Base-by-base conservation (phyloP, 176 grass and related monocot genomes). In the Oryza glaberrima region DNA sequence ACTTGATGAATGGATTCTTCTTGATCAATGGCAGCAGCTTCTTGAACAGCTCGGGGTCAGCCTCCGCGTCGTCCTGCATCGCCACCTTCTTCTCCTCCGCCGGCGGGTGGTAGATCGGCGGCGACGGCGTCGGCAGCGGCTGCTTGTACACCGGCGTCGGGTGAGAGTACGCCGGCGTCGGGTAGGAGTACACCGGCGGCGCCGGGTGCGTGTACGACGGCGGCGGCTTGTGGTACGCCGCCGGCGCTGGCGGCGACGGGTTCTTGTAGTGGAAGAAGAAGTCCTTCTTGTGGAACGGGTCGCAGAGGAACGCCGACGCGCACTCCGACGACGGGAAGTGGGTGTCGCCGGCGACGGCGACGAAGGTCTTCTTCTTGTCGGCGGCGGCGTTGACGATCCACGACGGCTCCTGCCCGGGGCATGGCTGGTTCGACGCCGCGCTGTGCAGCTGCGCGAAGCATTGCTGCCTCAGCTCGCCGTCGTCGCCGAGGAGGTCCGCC, bases 401-500 rank as follows among this genome's bases (percentile, higher is more conserved):
- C 1, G 87, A 88, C 1, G 81, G 87, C 4, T 79, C 81, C 77
- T 88, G 82, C 0, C 78, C 87, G 2, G 84, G 76, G 80, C 91
- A 92, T 0, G 91, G 84, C n/a, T 78, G 35, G 81, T 73, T 67
- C 32, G 84, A n/a, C 2, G 84, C 16, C 3, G 84, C 44, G 44
- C 36, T 73, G 69, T 89, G 84, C 15, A 92, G 91, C 87, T 89
- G 82, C 11, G 83, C 81, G 51, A 82, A 81, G 84, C 91, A 92
- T 35, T 77, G 80, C 41, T 89, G 83, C 65, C 86, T 86, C 19
- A 92, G 75, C 83, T 92, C 79, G 70, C 85, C 87, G n/a, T 81
- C 81, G 3, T 68, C 73, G 0, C 56, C 14, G 74, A 88, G 58
- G 34, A 88, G 71, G 32, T 71, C 72, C 6, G 69, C 63, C 0